Percentiles rank a stretch among this genome's conserved stretches.
Conservation (phyloP, 768 basidiomycete genomes). For the Suillus lakei region DNA sequence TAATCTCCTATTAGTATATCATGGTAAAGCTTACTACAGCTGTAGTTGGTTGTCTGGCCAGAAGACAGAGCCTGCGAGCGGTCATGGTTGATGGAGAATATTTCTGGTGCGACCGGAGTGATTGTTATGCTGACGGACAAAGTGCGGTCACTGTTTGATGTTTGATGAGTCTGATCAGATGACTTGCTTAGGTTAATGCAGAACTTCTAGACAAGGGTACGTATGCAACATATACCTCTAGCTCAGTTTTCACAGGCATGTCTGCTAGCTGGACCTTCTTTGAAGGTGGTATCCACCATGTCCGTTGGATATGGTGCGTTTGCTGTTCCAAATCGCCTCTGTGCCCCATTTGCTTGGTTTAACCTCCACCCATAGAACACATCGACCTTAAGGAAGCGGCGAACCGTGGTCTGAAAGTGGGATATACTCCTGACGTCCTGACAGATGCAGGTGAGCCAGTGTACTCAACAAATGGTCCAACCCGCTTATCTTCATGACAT, state of each 20-base stretch:
- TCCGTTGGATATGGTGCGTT: slow-evolving; percentile 83
- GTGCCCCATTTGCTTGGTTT: neutral
- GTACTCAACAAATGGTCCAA: neutral
- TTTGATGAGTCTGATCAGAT: neutral
- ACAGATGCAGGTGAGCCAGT: slow-evolving; percentile 77
- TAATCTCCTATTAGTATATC: neutral
- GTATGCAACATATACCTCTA: slow-evolving; percentile 3
- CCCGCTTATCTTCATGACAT: neutral
- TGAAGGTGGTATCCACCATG: slow-evolving; percentile 91
- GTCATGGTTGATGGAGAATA: slow-evolving; percentile 76
- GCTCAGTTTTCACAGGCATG: slow-evolving; percentile 7
- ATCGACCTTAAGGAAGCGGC: slow-evolving; percentile 66
- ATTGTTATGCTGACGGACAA: slow-evolving; percentile 74
- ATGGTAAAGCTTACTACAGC: neutral
- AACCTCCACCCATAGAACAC: slow-evolving; percentile 66
- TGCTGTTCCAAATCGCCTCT: neutral
- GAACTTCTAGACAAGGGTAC: slow-evolving; percentile 56
- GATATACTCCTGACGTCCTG: slow-evolving; percentile 93
- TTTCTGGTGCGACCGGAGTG: slow-evolving; percentile 65
- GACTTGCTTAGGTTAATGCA: slow-evolving; percentile 59
- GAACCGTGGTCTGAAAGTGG: slow-evolving; percentile 69
- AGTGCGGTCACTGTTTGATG: slow-evolving; percentile 41
- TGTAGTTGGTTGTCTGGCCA: slow-evolving; percentile 54
- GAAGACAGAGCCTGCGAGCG: slow-evolving; percentile 61
- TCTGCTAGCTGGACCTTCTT: slow-evolving; percentile 64